phyloP scores from a whole-genome alignment of 108 stramenopile genomes.

The Bacterosira constricta region DNA sequence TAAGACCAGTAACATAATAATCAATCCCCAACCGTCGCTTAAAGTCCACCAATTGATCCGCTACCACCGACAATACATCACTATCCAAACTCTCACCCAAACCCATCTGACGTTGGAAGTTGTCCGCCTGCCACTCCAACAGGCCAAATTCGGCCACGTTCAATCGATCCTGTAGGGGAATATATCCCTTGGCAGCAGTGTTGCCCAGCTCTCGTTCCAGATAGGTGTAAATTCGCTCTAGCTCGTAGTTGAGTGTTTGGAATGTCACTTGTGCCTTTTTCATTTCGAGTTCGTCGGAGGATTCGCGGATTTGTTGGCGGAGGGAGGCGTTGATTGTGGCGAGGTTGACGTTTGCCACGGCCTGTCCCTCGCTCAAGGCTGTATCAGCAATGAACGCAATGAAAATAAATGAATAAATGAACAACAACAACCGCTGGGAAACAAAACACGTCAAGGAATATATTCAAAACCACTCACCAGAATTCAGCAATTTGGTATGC shows the following conservation, averaged over 20 bases:
- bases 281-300: slow-evolving; percentile 63
- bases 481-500: slow-evolving; percentile 71
- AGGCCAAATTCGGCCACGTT: slow-evolving; percentile 97
- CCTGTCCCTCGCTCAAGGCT: slow-evolving; percentile 76
- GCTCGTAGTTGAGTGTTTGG: slow-evolving; percentile 84
- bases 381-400: not conserved
- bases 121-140: slow-evolving; percentile 88
- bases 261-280: slow-evolving; percentile 71
- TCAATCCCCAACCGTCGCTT: slow-evolving; percentile 93
- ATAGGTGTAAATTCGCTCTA: slow-evolving; percentile 92
- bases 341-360: slow-evolving; percentile 82
- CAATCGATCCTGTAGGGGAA: slow-evolving; percentile 89
- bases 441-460: not conserved
- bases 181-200: slow-evolving; percentile 74
- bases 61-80: slow-evolving; percentile 79
- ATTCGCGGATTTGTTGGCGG: slow-evolving; percentile 70
- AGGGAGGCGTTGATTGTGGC: slow-evolving; percentile 69
- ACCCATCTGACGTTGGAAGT: slow-evolving; percentile 69
- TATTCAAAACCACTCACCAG: slow-evolving; percentile 36
- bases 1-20: slow-evolving; percentile 80
- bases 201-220: slow-evolving; percentile 86
- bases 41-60: slow-evolving; percentile 86
- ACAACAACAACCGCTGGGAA: not conserved
- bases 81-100: slow-evolving; percentile 65
- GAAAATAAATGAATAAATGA: not conserved